phyloP scores from a whole-genome alignment of 768 basidiomycete species.

The Postia placenta region DNA sequence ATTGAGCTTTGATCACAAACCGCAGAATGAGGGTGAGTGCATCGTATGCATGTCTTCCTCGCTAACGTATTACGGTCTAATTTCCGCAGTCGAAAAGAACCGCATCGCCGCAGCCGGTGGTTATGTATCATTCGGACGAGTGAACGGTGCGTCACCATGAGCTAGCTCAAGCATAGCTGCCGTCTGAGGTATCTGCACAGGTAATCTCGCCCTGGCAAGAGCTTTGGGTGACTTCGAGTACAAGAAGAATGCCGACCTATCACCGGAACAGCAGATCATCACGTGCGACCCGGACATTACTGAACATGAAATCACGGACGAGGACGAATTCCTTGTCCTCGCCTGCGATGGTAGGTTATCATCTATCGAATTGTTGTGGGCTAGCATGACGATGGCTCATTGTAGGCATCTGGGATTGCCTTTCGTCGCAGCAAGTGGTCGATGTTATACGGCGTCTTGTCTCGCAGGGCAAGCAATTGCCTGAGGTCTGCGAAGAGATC shows the following conservation, averaged over 20 bases:
- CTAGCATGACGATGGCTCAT: not conserved
- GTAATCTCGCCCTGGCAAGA: slow-evolving; percentile 91
- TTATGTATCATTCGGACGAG: slow-evolving; percentile 93
- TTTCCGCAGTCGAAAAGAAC: slow-evolving; percentile 61
- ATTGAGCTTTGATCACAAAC: slow-evolving; percentile 94
- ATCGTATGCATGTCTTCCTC: slow-evolving; percentile 6
- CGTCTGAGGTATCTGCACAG: too few relatives aligned
- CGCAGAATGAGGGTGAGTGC: slow-evolving; percentile 70
- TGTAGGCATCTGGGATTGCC: slow-evolving; percentile 96
- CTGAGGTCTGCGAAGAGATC: slow-evolving; percentile 83
- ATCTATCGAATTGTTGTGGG: not conserved
- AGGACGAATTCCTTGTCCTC: slow-evolving; percentile 95
- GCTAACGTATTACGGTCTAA: too few relatives aligned
- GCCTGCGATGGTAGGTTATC: slow-evolving; percentile 84
- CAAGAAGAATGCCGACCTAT: slow-evolving; percentile 83
- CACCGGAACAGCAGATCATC: slow-evolving; percentile 89
- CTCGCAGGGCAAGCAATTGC: slow-evolving; percentile 69
- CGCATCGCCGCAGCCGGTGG: slow-evolving; percentile 91
- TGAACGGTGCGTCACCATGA: slow-evolving; percentile 83
- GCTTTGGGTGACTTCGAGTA: slow-evolving; percentile 98
- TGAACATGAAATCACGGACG: slow-evolving; percentile 70
- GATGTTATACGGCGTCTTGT: slow-evolving; percentile 83
- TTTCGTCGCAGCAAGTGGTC: slow-evolving; percentile 87
- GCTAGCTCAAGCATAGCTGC: too few relatives aligned
- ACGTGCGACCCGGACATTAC: slow-evolving; percentile 92